Percentiles rank a stretch among this genome's conserved stretches.
Evolutionary conservation across 495 filamentous ascomycete species (phyloP).

Genomic region (Aspergillus asperescens): DNA sequence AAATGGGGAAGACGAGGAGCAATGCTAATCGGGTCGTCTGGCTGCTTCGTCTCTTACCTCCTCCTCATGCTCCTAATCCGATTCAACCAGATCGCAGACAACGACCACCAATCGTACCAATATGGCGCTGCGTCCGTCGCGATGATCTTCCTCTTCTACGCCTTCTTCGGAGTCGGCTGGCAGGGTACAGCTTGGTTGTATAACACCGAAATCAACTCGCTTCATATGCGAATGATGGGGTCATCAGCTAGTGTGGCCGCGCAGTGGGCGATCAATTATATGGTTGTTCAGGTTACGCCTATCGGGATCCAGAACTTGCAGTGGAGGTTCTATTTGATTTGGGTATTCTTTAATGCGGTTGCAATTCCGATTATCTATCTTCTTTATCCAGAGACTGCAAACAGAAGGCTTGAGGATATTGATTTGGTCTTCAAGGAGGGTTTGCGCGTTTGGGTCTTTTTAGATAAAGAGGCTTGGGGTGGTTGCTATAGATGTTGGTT

Average conservation of each 20-base stretch:
- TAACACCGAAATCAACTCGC: slow-evolving; percentile 48
- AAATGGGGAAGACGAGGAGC: slow-evolving; percentile 33
- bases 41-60: slow-evolving; percentile 44
- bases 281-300: slow-evolving; percentile 58
- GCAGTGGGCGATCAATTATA: slow-evolving; percentile 58
- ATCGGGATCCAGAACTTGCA: slow-evolving; percentile 46
- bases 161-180: slow-evolving; percentile 46
- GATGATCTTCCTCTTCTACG: slow-evolving; percentile 49
- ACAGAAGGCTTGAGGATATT: slow-evolving; percentile 42
- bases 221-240: slow-evolving; percentile 53
- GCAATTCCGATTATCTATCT: slow-evolving; percentile 56
- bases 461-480: slow-evolving; percentile 40
- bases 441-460: slow-evolving; percentile 30
- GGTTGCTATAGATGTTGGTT: no score
- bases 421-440: slow-evolving; percentile 40
- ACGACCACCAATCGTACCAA: slow-evolving; percentile 13
- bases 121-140: slow-evolving; percentile 33
- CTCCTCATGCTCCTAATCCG: slow-evolving; percentile 44
- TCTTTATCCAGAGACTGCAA: slow-evolving; percentile 52
- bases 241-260: slow-evolving; percentile 49
- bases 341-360: slow-evolving; percentile 50
- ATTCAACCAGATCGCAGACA: slow-evolving; percentile 30
- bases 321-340: slow-evolving; percentile 57
- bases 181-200: slow-evolving; percentile 31
- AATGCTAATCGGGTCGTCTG: slow-evolving; percentile 36